Conservation (phyloP, 805 yeast species). For the Hyphopichia homilentoma region DNA sequence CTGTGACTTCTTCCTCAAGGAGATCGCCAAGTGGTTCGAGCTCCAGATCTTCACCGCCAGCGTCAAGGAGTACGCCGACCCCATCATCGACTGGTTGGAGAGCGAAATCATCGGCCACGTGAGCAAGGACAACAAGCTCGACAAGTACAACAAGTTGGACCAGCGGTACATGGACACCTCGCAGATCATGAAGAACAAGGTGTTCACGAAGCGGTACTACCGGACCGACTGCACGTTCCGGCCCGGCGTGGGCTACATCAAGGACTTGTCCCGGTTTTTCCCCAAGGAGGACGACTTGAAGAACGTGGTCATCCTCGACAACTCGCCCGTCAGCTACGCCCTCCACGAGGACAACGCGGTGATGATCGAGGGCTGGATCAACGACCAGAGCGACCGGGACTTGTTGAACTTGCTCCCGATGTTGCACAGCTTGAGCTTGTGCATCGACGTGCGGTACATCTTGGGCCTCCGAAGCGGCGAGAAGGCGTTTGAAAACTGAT, state of each 20-base stretch:
- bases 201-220: constrained; percentile 60
- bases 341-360: constrained; percentile 85
- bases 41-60: constrained; percentile 92
- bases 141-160: constrained; percentile 7
- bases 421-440: constrained; percentile 66
- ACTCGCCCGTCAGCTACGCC: constrained; percentile 87
- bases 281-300: constrained; percentile 68
- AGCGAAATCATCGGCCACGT: constrained; percentile 38
- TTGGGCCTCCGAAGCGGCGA: constrained; percentile 76
- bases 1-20: constrained; percentile 78
- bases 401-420: constrained; percentile 79
- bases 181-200: constrained; percentile 5
- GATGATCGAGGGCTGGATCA: constrained; percentile 96
- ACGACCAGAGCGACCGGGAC: constrained; percentile 89
- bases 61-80: constrained; percentile 93
- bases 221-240: constrained; percentile 75
- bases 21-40: constrained; percentile 83
- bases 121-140: constrained; percentile 7
- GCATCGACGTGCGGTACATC: constrained; percentile 80
- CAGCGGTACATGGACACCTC: not conserved
- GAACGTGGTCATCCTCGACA: constrained; percentile 77
- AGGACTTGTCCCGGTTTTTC: constrained; percentile 37
- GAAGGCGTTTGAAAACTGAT: constrained; percentile 44
- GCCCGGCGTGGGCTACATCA: constrained; percentile 79
- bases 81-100: constrained; percentile 91